phyloP scores from a whole-genome alignment of 2,329 filamentous ascomycete species.

The Boeremia exigua region DNA sequence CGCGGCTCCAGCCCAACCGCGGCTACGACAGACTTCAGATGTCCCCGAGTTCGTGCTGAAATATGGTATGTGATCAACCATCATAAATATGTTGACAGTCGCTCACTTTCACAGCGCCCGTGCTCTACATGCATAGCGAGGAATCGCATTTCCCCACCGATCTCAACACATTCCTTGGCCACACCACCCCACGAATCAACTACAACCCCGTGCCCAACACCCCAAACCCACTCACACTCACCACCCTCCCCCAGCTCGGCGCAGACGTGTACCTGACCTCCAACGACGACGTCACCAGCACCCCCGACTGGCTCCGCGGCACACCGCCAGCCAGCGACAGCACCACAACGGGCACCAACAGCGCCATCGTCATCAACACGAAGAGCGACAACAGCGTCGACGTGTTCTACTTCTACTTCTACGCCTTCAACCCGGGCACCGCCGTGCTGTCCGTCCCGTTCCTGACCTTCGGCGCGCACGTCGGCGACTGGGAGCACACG shows the following conservation, averaged over 20 bases:
- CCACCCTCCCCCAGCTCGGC: constrained; percentile 54
- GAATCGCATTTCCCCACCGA: constrained; percentile 55
- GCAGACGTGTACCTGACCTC: constrained; percentile 54
- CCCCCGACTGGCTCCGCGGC: constrained; percentile 57
- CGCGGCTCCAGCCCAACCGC: constrained; percentile 21
- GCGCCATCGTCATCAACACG: constrained; percentile 63
- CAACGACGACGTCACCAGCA: constrained; percentile 49
- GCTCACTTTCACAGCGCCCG: constrained; percentile 45
- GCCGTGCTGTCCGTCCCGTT: constrained; percentile 49
- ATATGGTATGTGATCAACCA: constrained; percentile 39
- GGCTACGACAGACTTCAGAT: constrained; percentile 30
- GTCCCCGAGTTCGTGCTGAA: constrained; percentile 48
- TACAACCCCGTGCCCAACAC: constrained; percentile 44
- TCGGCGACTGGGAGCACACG: constrained; percentile 72
- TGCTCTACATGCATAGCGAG: constrained; percentile 53
- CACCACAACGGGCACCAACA: constrained; percentile 58
- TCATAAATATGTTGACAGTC: background rate
- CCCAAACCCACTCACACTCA: constrained; percentile 47
- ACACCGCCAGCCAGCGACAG: constrained; percentile 59
- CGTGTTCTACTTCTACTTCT: constrained; percentile 70
- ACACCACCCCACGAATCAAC: constrained; percentile 50
- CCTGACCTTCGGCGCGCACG: constrained; percentile 63
- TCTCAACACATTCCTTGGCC: constrained; percentile 49
- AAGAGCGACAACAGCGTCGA: constrained; percentile 61
- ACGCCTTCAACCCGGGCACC: constrained; percentile 63